Evolutionary conservation across 2,329 filamentous ascomycete species (phyloP).

Genomic region (Tolypocladium cylindrosporum): DNA sequence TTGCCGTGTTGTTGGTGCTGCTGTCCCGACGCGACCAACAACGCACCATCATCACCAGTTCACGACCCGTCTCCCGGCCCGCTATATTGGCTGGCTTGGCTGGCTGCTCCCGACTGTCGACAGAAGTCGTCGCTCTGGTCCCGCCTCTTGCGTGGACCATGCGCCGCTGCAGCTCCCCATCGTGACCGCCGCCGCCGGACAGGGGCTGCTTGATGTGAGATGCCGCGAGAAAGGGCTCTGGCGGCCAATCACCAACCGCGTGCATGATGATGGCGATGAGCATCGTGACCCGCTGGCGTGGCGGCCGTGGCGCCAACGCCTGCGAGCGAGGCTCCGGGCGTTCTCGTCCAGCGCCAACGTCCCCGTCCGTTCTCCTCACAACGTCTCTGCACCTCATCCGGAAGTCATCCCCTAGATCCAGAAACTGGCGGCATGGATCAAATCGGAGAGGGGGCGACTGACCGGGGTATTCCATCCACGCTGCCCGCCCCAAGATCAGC

Average conservation of each 20-base stretch:
- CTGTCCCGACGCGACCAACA: not conserved
- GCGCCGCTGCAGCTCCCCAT: not conserved
- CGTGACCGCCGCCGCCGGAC: not conserved
- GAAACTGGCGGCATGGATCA: not conserved
- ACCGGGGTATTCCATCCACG: not conserved
- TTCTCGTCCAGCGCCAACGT: not conserved
- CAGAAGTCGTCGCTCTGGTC: not conserved
- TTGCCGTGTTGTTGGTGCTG: not conserved
- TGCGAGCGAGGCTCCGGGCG: not conserved
- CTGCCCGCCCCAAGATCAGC: not conserved
- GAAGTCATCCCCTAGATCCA: not conserved
- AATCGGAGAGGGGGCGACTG: not conserved
- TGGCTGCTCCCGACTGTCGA: not conserved
- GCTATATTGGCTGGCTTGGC: not conserved
- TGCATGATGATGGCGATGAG: not conserved
- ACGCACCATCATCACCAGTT: not conserved
- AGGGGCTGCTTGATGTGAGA: not conserved
- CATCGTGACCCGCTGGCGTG: not conserved
- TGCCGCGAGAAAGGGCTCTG: not conserved
- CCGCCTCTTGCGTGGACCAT: not conserved
- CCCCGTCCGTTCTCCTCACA: not conserved
- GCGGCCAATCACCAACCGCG: not conserved
- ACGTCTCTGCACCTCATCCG: not conserved
- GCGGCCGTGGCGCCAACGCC: not conserved
- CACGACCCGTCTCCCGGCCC: not conserved